Evolutionary conservation across 2,329 filamentous ascomycete genomes (phyloP).

Genomic region (Eutypella sp.): DNA sequence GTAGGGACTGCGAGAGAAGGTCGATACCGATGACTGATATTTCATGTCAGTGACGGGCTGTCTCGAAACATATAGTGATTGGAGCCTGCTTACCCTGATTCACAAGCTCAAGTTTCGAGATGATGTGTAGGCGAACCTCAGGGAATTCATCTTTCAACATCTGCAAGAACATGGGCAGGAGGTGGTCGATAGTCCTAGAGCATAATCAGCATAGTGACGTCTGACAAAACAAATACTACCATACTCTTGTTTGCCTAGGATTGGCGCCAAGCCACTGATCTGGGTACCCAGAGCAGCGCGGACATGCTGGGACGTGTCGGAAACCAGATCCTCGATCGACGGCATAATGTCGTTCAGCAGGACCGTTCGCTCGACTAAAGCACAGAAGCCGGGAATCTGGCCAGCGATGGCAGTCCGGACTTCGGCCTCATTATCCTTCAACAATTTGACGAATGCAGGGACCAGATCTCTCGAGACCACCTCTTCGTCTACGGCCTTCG

Average conservation of each 20-base stretch:
- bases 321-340: constrained; percentile 91
- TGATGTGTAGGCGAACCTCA: constrained; percentile 96
- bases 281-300: constrained; percentile 92
- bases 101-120: constrained; percentile 97
- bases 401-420: constrained; percentile 95
- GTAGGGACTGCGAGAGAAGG: constrained; percentile 88
- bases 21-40: constrained; percentile 97
- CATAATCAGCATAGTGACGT: constrained; percentile 12
- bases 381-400: constrained; percentile 96
- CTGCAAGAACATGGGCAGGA: constrained; percentile 96
- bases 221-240: constrained; percentile 23
- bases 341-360: constrained; percentile 96
- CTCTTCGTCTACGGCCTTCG: constrained; percentile 96
- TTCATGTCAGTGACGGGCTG: constrained; percentile 10
- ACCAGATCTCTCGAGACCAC: constrained; percentile 91
- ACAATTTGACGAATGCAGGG: constrained; percentile 91
- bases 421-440: constrained; percentile 97
- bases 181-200: constrained; percentile 85
- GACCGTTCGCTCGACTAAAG: constrained; percentile 77
- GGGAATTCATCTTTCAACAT: constrained; percentile 99
- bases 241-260: constrained; percentile 95
- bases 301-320: constrained; percentile 94
- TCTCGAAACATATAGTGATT: background rate
- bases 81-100: constrained; percentile 68
- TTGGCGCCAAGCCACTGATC: constrained; percentile 93